These are phyloP conservation scores for Glycine latifolia DNA, from an alignment of 306 rosid species.

Conservation along the genomic window DNA sequence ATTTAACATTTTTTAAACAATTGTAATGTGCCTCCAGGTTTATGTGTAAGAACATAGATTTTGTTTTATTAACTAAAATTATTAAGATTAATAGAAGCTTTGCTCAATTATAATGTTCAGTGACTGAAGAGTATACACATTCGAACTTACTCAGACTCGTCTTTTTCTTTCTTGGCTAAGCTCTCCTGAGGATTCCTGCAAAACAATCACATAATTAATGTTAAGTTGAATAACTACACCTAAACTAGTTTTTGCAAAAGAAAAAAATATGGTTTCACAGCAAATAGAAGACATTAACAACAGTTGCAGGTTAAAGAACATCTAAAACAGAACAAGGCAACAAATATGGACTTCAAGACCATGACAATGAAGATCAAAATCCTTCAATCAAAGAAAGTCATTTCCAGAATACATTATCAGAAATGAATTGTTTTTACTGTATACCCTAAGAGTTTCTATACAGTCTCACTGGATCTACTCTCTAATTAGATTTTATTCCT, in stretches of 20 bases:
- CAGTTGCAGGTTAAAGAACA: slow-evolving; percentile 25
- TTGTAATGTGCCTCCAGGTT: background rate
- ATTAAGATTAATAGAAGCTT: slow-evolving; percentile 18
- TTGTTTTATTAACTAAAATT: slow-evolving; percentile 10
- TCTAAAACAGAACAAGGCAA: background rate
- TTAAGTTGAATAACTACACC: slow-evolving; percentile 8
- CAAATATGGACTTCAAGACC: slow-evolving; percentile 16
- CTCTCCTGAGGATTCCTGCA: slow-evolving; percentile 61
- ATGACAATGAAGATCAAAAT: background rate
- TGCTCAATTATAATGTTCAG: slow-evolving; percentile 4
- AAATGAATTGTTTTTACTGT: background rate
- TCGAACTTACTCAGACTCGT: slow-evolving; percentile 60
- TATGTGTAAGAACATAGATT: background rate
- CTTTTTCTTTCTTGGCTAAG: slow-evolving; percentile 51
- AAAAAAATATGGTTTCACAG: too few relatives aligned
- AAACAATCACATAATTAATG: slow-evolving; percentile 38
- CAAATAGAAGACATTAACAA: background rate
- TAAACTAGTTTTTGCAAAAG: slow-evolving; percentile 27
- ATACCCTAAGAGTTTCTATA: slow-evolving; percentile 6
- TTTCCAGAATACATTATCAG: background rate
- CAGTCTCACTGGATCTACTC: background rate
- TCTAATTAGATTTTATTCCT: slow-evolving; percentile 22
- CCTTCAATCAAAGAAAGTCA: slow-evolving; percentile 16
- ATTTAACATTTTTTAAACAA: slow-evolving; percentile 3
- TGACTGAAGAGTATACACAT: background rate